Evolutionary conservation across 2,329 filamentous ascomycete species (phyloP).

Genomic region (Cercospora berteroae): DNA sequence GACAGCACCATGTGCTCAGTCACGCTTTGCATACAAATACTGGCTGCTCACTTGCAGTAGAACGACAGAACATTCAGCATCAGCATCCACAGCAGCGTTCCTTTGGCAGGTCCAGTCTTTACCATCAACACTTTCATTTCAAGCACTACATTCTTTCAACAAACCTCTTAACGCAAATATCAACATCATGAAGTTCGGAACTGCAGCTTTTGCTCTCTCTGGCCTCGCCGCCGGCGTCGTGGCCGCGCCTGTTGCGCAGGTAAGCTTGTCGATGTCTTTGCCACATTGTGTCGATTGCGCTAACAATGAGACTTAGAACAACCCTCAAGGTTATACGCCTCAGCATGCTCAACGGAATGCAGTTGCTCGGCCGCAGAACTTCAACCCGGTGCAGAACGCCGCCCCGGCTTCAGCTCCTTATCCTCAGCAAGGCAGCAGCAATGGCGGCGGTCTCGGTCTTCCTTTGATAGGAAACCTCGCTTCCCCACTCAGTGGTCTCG

Average conservation of each 20-base stretch:
- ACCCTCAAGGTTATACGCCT: neutral
- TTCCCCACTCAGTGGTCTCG: neutral
- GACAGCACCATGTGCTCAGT: neutral
- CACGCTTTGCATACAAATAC: neutral
- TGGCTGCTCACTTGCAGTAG: neutral
- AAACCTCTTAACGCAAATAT: neutral
- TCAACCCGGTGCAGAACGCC: neutral
- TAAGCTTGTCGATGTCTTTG: neutral
- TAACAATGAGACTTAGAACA: neutral
- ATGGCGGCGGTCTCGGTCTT: neutral
- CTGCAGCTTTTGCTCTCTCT: neutral
- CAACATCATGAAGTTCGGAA: neutral
- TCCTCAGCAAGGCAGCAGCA: neutral
- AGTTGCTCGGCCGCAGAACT: neutral
- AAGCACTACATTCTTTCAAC: neutral
- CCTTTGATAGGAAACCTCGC: neutral
- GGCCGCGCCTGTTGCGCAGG: constrained; percentile 2
- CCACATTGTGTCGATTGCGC: neutral
- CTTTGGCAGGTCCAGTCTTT: neutral
- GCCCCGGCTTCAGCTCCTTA: neutral
- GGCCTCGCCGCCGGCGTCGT: neutral
- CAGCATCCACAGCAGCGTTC: neutral
- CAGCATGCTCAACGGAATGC: neutral
- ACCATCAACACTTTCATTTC: neutral
- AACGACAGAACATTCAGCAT: neutral